Percentiles rank a stretch among this genome's conserved stretches.
These are phyloP conservation scores for Vitis riparia DNA, from an alignment of 164 flowering plant genomes.

Conservation along the genomic window DNA sequence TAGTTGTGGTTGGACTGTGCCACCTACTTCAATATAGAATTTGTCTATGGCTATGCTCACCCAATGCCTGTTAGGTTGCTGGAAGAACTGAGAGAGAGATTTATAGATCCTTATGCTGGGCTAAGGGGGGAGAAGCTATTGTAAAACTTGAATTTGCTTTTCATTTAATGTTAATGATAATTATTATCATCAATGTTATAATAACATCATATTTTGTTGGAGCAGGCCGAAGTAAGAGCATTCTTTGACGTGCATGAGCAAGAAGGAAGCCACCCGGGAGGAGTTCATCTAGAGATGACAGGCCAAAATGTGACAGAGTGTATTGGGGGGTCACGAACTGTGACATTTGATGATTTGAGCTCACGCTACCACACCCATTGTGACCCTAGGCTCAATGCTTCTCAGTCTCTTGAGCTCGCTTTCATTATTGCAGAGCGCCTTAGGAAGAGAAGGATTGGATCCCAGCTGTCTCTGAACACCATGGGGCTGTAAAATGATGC, in stretches of 20 bases:
- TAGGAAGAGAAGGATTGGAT: slow-evolving; percentile 62
- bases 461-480: slow-evolving; percentile 32
- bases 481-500: slow-evolving; percentile 25
- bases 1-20: background rate
- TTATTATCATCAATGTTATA: background rate
- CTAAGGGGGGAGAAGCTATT: background rate
- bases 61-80: too few species aligned
- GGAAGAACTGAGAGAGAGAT: too few species aligned
- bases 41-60: too few species aligned
- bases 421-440: slow-evolving; percentile 89
- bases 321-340: slow-evolving; percentile 87
- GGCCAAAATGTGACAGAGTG: slow-evolving; percentile 94
- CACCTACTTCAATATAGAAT: background rate
- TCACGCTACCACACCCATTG: slow-evolving; percentile 95
- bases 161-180: background rate
- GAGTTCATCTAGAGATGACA: slow-evolving; percentile 90
- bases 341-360: slow-evolving; percentile 82
- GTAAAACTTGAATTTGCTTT: background rate
- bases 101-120: too few species aligned
- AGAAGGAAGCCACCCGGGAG: slow-evolving; percentile 94
- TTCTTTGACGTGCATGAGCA: slow-evolving; percentile 94
- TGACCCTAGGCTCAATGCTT: slow-evolving; percentile 93
- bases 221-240: slow-evolving; percentile 82
- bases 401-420: slow-evolving; percentile 90
- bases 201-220: background rate